Evolutionary conservation across 2,329 filamentous ascomycete species (phyloP).

Genomic region (Microcyclospora pomicola): DNA sequence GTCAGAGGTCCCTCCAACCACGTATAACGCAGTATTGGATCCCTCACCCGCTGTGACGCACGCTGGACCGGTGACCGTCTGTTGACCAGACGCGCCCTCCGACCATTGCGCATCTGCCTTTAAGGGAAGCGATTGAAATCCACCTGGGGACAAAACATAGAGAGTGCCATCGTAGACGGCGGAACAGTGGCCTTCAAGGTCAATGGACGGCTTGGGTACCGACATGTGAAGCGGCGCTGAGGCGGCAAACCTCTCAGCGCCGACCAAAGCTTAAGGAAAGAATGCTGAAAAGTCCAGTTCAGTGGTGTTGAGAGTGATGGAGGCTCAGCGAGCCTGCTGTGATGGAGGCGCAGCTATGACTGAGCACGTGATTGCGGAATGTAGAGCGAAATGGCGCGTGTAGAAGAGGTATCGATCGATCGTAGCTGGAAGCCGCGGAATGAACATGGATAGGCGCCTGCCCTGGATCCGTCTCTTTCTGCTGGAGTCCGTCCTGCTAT

Average conservation of each 20-base stretch:
- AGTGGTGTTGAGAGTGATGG: not conserved
- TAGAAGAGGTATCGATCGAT: no score
- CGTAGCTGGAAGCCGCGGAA: no score
- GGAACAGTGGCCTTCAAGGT: conserved; percentile 67
- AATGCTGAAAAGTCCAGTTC: not conserved
- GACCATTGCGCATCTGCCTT: conserved; percentile 59
- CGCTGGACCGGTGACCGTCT: conserved; percentile 57
- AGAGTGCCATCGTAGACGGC: conserved; percentile 68
- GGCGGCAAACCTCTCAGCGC: conserved; percentile 9
- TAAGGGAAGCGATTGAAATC: conserved; percentile 62
- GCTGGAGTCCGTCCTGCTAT: no score
- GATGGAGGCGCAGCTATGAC: not conserved
- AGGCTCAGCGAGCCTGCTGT: not conserved
- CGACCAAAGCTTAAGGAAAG: not conserved
- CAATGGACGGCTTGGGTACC: conserved; percentile 53
- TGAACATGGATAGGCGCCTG: no score
- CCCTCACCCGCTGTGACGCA: conserved; percentile 59
- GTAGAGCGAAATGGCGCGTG: no score
- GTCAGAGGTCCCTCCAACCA: conserved; percentile 60
- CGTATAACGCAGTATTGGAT: conserved; percentile 52
- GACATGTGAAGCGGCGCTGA: conserved; percentile 41
- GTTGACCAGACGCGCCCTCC: conserved; percentile 44
- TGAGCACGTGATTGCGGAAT: not conserved
- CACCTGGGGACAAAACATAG: conserved; percentile 64
- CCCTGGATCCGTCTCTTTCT: no score